These are phyloP conservation scores for Castanospermum australe DNA, from an alignment of 306 rosid species.

Conservation along the genomic window DNA sequence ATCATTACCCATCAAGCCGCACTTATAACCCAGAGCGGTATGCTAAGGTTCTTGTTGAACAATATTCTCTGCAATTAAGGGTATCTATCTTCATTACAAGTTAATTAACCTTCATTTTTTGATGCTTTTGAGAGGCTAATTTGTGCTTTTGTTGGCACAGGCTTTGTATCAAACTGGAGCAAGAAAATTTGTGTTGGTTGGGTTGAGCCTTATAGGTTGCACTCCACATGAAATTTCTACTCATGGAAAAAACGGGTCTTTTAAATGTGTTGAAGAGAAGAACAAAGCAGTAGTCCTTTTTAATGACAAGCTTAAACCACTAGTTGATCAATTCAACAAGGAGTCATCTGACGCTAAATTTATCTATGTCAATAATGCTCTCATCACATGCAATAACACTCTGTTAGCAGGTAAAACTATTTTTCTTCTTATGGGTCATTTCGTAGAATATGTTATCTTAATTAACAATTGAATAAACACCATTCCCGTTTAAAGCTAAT, in stretches of 20 bases:
- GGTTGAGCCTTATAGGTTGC: slow-evolving; percentile 47
- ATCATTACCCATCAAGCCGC: slow-evolving; percentile 19
- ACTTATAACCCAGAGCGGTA: slow-evolving; percentile 27
- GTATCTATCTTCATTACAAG: too few relatives aligned
- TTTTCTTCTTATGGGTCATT: not conserved
- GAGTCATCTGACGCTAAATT: slow-evolving; percentile 29
- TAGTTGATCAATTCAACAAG: slow-evolving; percentile 34
- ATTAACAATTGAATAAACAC: not conserved
- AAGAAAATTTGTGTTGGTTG: slow-evolving; percentile 46
- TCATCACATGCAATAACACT: not conserved
- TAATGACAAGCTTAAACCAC: slow-evolving; percentile 33
- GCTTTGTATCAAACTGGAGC: slow-evolving; percentile 45
- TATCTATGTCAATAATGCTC: not conserved
- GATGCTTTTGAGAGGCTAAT: not conserved
- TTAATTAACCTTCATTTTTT: too few relatives aligned
- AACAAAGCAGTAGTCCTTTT: slow-evolving; percentile 31
- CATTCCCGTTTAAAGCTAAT: too few relatives aligned
- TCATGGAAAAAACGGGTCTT: slow-evolving; percentile 31
- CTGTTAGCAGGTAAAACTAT: not conserved
- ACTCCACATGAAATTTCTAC: slow-evolving; percentile 27
- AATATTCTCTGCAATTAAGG: slow-evolving; percentile 29
- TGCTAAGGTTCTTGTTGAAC: slow-evolving; percentile 36
- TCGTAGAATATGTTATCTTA: not conserved
- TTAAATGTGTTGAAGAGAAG: slow-evolving; percentile 33
- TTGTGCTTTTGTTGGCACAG: slow-evolving; percentile 16